phyloP scores from a whole-genome alignment of 352 stramenopile genomes.

The Phytopythium aichiense region DNA sequence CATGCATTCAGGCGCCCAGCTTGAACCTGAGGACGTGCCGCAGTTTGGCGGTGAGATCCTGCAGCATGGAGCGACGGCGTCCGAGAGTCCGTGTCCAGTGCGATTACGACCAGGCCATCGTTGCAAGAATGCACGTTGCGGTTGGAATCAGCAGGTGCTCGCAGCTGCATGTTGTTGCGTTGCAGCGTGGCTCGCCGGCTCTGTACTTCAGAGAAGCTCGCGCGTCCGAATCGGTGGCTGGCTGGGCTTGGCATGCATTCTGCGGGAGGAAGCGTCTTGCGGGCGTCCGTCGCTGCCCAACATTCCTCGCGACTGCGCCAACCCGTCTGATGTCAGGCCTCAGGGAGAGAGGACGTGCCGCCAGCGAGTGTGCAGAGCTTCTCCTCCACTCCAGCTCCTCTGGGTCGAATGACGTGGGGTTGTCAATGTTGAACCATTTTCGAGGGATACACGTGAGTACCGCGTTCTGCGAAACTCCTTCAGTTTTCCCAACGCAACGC shows the following conservation, averaged over 20 bases:
- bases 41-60: neutral
- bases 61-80: neutral
- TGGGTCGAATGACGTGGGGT: neutral
- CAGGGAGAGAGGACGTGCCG: neutral
- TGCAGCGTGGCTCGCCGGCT: neutral
- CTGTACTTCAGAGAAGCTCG: neutral
- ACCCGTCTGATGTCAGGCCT: neutral
- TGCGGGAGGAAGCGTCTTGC: neutral
- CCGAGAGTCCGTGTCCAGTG: neutral
- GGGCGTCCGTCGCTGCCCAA: neutral
- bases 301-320: neutral
- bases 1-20: neutral
- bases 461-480: neutral
- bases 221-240: neutral
- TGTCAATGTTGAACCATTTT: slow-evolving; percentile 2
- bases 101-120: neutral
- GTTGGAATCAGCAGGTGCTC: neutral
- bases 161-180: neutral
- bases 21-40: neutral
- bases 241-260: neutral
- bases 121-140: neutral
- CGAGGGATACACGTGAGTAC: neutral
- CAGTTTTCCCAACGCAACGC: neutral
- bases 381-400: neutral
- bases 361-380: neutral